phyloP scores from a whole-genome alignment of 2,329 filamentous ascomycete genomes.

The Fusarium nisikadoi region DNA sequence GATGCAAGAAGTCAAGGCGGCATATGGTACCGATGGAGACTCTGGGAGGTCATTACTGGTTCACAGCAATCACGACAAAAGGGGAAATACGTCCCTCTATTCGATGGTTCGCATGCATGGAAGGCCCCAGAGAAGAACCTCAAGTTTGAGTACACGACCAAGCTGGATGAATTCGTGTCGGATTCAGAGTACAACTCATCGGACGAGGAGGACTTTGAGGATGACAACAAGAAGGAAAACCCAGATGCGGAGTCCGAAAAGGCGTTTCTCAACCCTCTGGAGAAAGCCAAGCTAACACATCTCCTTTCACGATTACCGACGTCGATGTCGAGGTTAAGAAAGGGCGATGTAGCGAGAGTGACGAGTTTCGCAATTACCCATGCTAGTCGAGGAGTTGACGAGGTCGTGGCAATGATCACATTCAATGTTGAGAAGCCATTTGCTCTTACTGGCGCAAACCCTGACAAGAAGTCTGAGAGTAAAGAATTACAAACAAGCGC shows the following conservation, averaged over 20 bases:
- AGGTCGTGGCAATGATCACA: constrained; percentile 90
- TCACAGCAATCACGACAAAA: constrained; percentile 58
- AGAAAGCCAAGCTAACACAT: constrained; percentile 86
- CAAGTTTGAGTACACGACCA: constrained; percentile 83
- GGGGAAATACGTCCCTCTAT: constrained; percentile 71
- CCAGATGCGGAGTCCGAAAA: constrained; percentile 60
- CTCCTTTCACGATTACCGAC: constrained; percentile 85
- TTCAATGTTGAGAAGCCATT: constrained; percentile 84
- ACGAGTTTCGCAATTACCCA: constrained; percentile 91
- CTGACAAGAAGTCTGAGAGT: constrained; percentile 57
- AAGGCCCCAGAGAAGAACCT: constrained; percentile 76
- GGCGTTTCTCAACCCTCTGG: constrained; percentile 81
- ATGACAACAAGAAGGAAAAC: constrained; percentile 64
- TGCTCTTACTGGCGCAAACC: constrained; percentile 76
- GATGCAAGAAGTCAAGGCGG: constrained; percentile 82
- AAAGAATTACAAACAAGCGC: constrained; percentile 46
- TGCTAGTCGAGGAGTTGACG: constrained; percentile 84
- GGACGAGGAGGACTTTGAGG: constrained; percentile 80
- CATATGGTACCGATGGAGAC: constrained; percentile 90
- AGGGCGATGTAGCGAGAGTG: constrained; percentile 86
- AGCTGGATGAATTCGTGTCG: constrained; percentile 81
- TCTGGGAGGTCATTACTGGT: constrained; percentile 87
- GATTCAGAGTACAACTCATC: constrained; percentile 88
- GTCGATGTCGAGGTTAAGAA: constrained; percentile 76
- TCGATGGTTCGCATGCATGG: constrained; percentile 84